Base-by-base conservation (phyloP, 108 stramenopile species). In the Epithemia pelagica region DNA sequence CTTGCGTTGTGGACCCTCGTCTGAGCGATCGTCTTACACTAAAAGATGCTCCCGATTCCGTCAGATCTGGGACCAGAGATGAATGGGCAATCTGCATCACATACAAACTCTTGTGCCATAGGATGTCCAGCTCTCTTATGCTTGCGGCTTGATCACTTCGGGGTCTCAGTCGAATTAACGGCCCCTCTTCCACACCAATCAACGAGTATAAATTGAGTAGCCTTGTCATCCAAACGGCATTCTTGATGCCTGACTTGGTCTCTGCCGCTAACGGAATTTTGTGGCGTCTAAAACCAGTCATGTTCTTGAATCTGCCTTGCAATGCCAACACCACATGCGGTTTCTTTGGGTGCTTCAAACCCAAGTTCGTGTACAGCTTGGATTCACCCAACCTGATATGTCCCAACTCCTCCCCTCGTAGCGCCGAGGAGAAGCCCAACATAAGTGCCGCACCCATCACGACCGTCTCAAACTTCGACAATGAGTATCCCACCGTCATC, bases 321-420 rank as follows among this genome's bases (percentile, higher is more conserved):
- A 46, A 15, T 10, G 37, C 37, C 10, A 46, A 15, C 37, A 46
- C 37, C 10, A 46, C 37, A 46, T 46, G 37, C 5, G 37, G 37
- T 46, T 46, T 5, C 37, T 15, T 46, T 46, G 37, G 37, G 37
- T 46, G 37, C 15, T 46, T 5, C 37, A 46, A 46, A 10, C 37
- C 37, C 15, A 10, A 15, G 37, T 10, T 46, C 37, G 37, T 46
- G 10, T 15, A 46, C 10, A 46, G 5, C 10, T 10, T 5, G 10
- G 37, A 46, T 15, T 46, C 37, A 10, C 15, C 10, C 15, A 46
- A 46, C 37, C 37, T 46, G 37, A 46, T 46, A 15, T 46, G 37
- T 46, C 37, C 37, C 37, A 46, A 26, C 56, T 57, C 56, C 21
- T 57, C 56, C 3, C 56, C 56, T 57, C 56, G 7, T 26, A 57